Percentiles rank a stretch among this genome's conserved stretches.
Conservation (phyloP, 2,329 filamentous ascomycete species). For the Neonectria coccinea region DNA sequence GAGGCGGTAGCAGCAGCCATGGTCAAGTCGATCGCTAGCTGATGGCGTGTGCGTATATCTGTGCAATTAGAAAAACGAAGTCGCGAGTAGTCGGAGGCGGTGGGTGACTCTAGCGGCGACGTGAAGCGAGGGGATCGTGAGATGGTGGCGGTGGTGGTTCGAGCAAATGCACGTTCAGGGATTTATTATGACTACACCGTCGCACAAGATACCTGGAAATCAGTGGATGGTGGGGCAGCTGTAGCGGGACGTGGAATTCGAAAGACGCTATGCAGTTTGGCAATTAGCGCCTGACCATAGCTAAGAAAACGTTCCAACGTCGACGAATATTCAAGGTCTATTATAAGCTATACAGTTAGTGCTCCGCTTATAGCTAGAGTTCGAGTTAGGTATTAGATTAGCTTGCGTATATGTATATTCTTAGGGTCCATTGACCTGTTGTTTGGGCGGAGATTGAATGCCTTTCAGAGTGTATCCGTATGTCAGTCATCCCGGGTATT, state of each 20-base stretch:
- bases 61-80: not conserved
- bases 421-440: not conserved
- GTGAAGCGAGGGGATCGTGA: constrained; percentile 19
- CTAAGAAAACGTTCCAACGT: not conserved
- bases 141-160: constrained; percentile 16
- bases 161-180: constrained; percentile 17
- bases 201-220: not conserved
- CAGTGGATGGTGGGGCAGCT: constrained; percentile 11
- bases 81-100: not conserved
- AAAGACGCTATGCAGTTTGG: not conserved
- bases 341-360: no score
- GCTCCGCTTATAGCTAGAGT: not conserved
- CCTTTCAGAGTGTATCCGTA: not conserved
- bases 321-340: no score
- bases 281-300: not conserved
- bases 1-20: constrained; percentile 42
- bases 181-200: not conserved
- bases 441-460: not conserved
- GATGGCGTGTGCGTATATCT: not conserved
- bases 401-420: not conserved
- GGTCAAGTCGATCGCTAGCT: constrained; percentile 3
- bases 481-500: not conserved
- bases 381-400: accelerated
- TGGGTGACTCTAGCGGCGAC: not conserved
- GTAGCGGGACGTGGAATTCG: not conserved